These are phyloP conservation scores for Xylaria grammica DNA, from an alignment of 495 filamentous ascomycete genomes.

Conservation along the genomic window DNA sequence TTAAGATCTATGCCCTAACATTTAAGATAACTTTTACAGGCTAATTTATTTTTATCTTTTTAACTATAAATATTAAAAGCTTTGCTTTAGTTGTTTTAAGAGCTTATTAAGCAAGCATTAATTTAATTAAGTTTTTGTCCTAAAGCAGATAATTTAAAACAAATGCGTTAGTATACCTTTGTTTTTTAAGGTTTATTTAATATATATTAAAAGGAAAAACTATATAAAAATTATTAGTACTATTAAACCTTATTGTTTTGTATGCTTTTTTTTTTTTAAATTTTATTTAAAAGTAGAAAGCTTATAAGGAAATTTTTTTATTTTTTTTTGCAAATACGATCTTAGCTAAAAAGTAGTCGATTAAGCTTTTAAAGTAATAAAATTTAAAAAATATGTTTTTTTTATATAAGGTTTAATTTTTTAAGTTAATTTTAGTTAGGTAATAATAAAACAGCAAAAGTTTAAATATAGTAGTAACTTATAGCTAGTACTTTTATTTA, in stretches of 20 bases:
- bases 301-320: conserved; percentile 68
- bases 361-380: conserved; percentile 52
- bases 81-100: too few relatives aligned
- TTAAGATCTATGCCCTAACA: too few relatives aligned
- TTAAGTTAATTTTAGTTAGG: too few relatives aligned
- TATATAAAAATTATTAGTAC: conserved; percentile 69
- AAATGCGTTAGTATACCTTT: conserved; percentile 67
- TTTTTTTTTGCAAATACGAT: conserved; percentile 70
- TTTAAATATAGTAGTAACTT: too few relatives aligned
- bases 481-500: too few relatives aligned
- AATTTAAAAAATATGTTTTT: conserved; percentile 58
- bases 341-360: conserved; percentile 68
- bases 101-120: too few relatives aligned
- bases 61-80: too few relatives aligned
- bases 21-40: too few relatives aligned
- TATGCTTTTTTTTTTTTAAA: conserved; percentile 53
- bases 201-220: conserved; percentile 61
- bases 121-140: too few relatives aligned
- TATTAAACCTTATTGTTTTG: conserved; percentile 70
- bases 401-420: conserved; percentile 52
- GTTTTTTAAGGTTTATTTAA: conserved; percentile 61
- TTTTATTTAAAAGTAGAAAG: conserved; percentile 76
- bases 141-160: conserved; percentile 66
- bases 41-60: too few relatives aligned
- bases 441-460: too few relatives aligned